Base-by-base conservation (phyloP, 345 rosid genomes). In the Lepidium africanum region DNA sequence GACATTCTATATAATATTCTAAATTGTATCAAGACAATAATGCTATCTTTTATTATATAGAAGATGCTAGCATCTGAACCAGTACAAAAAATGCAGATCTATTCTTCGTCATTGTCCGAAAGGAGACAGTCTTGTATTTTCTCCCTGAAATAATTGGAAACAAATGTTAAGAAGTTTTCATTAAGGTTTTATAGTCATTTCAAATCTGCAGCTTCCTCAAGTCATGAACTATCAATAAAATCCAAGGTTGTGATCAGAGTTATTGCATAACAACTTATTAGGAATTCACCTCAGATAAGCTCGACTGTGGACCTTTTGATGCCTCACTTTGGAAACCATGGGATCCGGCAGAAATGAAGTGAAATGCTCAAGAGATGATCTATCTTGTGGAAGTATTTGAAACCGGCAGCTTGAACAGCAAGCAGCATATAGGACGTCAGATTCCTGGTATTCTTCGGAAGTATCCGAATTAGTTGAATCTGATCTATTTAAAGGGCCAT, bases 331-430 rank as follows among this genome's bases (percentile, higher is more conserved):
- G 58, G 83, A 69, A 67, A 86, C 63, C 76, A 91, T 35, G 37
- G 81, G 76, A 47, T 73, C 76, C 5, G 96, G 96, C 67, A 88
- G 66, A 62, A 76, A 79, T 5, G 82, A 82, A 56, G 47, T 58
- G 68, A 94, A 84, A 3, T 80, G 70, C 68, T 94, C 91, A 69
- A 80, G 67, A 17, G 72, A 77, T 40, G 87, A 70, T 45, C 69
- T 33, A 61, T 91, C 92, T 56, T 75, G 86, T 30, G 97, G 96
- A 63, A 89, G 83, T 65, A 94, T 91, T 80, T 94, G 97, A 61
- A 87, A 91, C 69, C 65, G 85, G 80, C 95, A 91, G 76, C 96
- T 94, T 6, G 91, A 85, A 79, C 99, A 92, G 70, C 85, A 85
- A 45, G 86, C 77, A 70, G 78, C 74, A 49, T 38, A 61, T 54